Base-by-base conservation (phyloP, 2,329 filamentous ascomycete species). In the Fusarium sacchari region DNA sequence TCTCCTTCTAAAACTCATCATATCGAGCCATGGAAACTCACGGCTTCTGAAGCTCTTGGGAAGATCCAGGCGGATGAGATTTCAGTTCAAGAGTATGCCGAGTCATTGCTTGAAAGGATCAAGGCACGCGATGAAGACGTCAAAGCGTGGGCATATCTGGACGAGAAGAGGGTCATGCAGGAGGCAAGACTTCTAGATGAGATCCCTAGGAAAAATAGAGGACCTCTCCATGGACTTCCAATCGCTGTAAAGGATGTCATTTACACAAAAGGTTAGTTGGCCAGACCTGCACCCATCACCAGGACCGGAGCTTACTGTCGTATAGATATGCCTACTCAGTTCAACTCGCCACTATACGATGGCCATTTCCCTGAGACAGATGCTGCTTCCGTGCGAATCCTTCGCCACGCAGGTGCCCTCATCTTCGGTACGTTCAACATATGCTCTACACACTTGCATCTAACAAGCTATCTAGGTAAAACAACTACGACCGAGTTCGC, bases 401-500 rank as follows among this genome's bases (percentile, higher is more conserved):
- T 92, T 7, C 84, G 89, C 5, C 79, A 85, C 13, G 85, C 87
- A 5, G 89, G 90, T 2, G 89, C 89, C 11, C 80, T 91, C 20
- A 86, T 92, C n/a, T 81, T 91, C 15, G 75, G 74, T 76, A 64
- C 39, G 26, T 32, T 20, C 10, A 32, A 14, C 22, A 28, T 30
- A 28, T 22, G 26, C 50, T 18, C n/a, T 24, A 26, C n/a, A 9
- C 17, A 24, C n/a, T 47, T 7, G 5, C 14, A 20, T 18, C 57
- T 62, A 30, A 62, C 18, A 61, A 20, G 26, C 10, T 32, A 32
- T 12, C 32, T 20, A 76, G 76, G 76, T 15, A 78, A 78, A 70
- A 78, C 76, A 6, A 88, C 86, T 0, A 93, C 90, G 0, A 91
- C 91, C 0, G 90, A 92, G 75, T 92, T 93, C 73, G 89, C 90